A percentile compares a stretch with the other conserved stretches of the same genome.
phyloP scores from a whole-genome alignment of 345 rosid species.

The Turritis glabra region DNA sequence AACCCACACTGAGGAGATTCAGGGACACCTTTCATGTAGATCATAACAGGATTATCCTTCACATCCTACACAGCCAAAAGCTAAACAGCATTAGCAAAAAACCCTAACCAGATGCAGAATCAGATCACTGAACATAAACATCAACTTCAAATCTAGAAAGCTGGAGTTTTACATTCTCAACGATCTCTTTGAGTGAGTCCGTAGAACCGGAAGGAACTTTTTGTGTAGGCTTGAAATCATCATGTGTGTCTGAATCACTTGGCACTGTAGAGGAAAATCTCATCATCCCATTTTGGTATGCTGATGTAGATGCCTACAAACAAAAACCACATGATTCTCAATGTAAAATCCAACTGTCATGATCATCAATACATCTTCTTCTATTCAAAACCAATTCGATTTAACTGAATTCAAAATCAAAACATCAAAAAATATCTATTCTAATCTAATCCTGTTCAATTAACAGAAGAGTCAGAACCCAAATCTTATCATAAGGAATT shows the following conservation, averaged over 20 bases:
- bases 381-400: neutral
- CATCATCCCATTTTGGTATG: slow-evolving; percentile 46
- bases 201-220: slow-evolving; percentile 52
- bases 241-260: slow-evolving; percentile 78
- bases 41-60: slow-evolving; percentile 84
- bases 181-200: slow-evolving; percentile 60
- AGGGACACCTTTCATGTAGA: slow-evolving; percentile 96
- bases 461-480: neutral
- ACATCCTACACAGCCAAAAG: slow-evolving; percentile 64
- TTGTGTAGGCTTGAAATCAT: slow-evolving; percentile 71
- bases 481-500: no score
- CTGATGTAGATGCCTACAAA: slow-evolving; percentile 51
- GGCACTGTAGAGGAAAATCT: slow-evolving; percentile 57
- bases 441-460: neutral
- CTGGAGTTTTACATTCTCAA: slow-evolving; percentile 59
- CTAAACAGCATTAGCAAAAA: slow-evolving; percentile 17
- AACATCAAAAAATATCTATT: neutral
- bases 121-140: neutral
- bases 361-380: neutral
- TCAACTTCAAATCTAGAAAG: neutral
- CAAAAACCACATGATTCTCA: slow-evolving; percentile 3
- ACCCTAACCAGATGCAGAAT: neutral
- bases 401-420: neutral
- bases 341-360: neutral
- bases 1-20: slow-evolving; percentile 94